A percentile compares a stretch with the other conserved stretches of the same genome.
phyloP scores from a whole-genome alignment of 257 asterid species.

The Penstemon davidsonii region DNA sequence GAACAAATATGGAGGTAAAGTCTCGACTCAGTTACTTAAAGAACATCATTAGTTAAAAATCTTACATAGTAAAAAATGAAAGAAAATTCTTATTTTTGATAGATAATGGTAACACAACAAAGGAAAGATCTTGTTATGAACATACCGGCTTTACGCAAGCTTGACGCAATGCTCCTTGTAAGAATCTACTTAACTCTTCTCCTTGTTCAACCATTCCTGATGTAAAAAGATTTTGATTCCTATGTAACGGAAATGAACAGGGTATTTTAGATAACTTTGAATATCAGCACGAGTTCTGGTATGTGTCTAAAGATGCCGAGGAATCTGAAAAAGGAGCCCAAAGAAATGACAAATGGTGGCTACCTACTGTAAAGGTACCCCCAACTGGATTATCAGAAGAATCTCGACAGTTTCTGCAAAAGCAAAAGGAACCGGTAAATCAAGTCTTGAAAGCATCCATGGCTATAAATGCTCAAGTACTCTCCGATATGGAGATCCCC shows the following conservation, averaged over 20 bases:
- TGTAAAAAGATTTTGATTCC: background rate
- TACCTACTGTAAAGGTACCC: conserved; percentile 80
- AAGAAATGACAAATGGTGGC: conserved; percentile 84
- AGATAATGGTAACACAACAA: conserved; percentile 86
- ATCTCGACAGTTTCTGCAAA: conserved; percentile 51
- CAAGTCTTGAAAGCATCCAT: conserved; percentile 87
- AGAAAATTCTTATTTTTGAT: conserved; percentile 36
- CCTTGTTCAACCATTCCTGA: background rate
- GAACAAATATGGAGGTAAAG: conserved; percentile 70
- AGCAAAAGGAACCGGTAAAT: conserved; percentile 71
- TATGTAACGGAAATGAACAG: conserved; percentile 32
- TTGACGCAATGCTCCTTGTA: conserved; percentile 75
- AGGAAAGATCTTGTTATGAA: conserved; percentile 65
- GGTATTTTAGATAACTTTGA: conserved; percentile 60
- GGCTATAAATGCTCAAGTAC: conserved; percentile 84
- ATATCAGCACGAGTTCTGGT: conserved; percentile 65
- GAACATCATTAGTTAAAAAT: no score
- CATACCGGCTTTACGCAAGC: conserved; percentile 79
- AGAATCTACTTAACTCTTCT: conserved; percentile 26
- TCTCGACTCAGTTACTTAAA: background rate
- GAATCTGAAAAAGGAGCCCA: conserved; percentile 71
- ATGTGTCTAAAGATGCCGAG: conserved; percentile 63
- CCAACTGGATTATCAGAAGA: conserved; percentile 66
- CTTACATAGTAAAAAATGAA: conserved; percentile 39
- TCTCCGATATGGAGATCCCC: conserved; percentile 86